These are phyloP conservation scores for Paramarasmius palmivorus DNA, from an alignment of 1,284 basidiomycete genomes.

Conservation along the genomic window DNA sequence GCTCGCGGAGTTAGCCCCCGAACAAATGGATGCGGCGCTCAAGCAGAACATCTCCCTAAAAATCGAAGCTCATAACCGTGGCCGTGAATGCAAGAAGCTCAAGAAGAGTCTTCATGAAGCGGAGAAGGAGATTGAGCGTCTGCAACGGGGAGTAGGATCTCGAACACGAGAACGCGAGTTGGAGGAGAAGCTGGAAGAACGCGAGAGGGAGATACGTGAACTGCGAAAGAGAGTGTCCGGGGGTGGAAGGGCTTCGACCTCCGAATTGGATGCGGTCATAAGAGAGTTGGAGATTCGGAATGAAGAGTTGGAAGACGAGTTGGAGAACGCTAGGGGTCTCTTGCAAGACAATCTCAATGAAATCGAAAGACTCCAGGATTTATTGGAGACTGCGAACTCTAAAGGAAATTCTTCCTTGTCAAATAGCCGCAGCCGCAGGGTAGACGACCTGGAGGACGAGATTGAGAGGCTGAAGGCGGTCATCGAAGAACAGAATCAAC, in stretches of 20 bases:
- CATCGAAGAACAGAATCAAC: constrained; percentile 64
- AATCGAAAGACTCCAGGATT: constrained; percentile 64
- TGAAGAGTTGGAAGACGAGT: constrained; percentile 67
- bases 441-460: constrained; percentile 42
- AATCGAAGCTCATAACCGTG: constrained; percentile 87
- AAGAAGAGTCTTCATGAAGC: constrained; percentile 87
- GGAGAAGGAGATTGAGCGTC: constrained; percentile 74
- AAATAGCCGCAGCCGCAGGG: constrained; percentile 32
- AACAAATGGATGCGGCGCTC: constrained; percentile 87
- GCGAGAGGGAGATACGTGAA: constrained; percentile 68
- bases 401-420: constrained; percentile 35
- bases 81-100: constrained; percentile 91
- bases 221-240: constrained; percentile 46
- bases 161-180: constrained; percentile 60
- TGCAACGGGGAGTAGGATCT: constrained; percentile 57
- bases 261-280: constrained; percentile 42
- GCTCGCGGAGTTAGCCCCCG: constrained; percentile 83
- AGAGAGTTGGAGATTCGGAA: constrained; percentile 61
- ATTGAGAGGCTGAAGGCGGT: constrained; percentile 65
- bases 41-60: constrained; percentile 95
- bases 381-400: constrained; percentile 55
- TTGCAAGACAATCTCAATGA: constrained; percentile 80
- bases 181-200: constrained; percentile 67
- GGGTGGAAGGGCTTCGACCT: constrained; percentile 32
- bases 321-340: constrained; percentile 62